phyloP scores from a whole-genome alignment of 164 flowering plant species.

The Magnolia sinica region DNA sequence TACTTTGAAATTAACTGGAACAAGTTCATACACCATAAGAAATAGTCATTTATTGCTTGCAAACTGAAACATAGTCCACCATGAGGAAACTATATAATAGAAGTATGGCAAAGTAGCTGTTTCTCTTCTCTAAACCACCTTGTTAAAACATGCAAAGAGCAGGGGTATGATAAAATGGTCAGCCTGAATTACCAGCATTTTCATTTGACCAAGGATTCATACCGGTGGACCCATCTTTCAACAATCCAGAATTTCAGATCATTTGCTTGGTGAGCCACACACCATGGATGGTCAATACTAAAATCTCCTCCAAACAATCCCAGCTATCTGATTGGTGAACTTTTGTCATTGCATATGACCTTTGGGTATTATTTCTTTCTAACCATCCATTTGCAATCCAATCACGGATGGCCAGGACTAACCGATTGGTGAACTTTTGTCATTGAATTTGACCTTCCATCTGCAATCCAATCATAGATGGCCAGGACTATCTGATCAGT shows the following conservation, averaged over 20 bases:
- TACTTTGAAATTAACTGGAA: not conserved
- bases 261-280: not conserved
- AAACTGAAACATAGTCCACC: not conserved
- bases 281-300: too few relatives aligned
- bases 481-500: too few relatives aligned
- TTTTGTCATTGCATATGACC: too few relatives aligned
- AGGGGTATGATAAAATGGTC: not conserved
- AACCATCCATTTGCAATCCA: too few relatives aligned
- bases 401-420: too few relatives aligned
- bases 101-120: not conserved
- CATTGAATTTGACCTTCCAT: too few relatives aligned
- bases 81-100: not conserved
- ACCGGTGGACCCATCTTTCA: not conserved
- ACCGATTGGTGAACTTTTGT: too few relatives aligned
- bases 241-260: not conserved
- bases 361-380: too few relatives aligned
- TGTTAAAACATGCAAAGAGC: not conserved
- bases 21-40: not conserved
- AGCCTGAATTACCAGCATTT: not conserved
- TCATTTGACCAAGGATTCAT: not conserved
- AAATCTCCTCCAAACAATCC: too few relatives aligned
- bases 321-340: too few relatives aligned
- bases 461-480: too few relatives aligned
- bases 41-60: not conserved
- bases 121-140: not conserved